Base-by-base conservation (phyloP, 768 basidiomycete species). In the Psilocybe azurescens region DNA sequence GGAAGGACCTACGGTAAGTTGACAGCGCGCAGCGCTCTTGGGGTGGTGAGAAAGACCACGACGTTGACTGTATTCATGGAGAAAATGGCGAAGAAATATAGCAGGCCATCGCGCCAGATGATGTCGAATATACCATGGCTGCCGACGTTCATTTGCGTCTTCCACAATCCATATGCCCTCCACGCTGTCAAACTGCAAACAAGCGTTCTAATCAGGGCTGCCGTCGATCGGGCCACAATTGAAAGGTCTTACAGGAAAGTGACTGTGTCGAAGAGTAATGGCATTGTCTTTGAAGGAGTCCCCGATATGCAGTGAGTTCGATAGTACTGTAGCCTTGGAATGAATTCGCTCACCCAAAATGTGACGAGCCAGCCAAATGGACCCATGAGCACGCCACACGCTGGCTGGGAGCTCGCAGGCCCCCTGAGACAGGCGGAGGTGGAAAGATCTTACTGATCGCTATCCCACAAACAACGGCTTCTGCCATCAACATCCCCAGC, bases 11-110 rank as follows among this genome's bases (percentile, higher is more conserved):
- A 72, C 71, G 69, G 63, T 36, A 70, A 58, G 52, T 72, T 72
- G 28, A 70, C 54, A 2, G 65, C 64, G 30, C 65, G 56, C 10
- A 72, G 41, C 13, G 51, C 16, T 39, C 58, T 60, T 54, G 67
- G 33, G 4, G 53, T 59, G 18, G 66, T 69, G 3, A 65, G 50
- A 49, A 70, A 69, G n/a, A 72, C 61, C 38, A 69, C 36, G 11
- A 72, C 66, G 47, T 70, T 72, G 51, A 63, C 36, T 7, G 63
- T 11, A 50, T 72, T 73, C 68, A 71, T 70, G 16, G 67, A 59
- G 51, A 72, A 70, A 29, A 72, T 70, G 14, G 67, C 69, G 20
- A 67, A 63, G 51, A 73, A 73, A 59, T 73, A 73, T 10, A 70
- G n/a, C 7, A 72, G 32, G 3, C 72, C 70, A 49, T 73, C 70